Evolutionary conservation across 1,139 yeast genomes (phyloP).

Genomic region (Kluyveromyces sp.): DNA sequence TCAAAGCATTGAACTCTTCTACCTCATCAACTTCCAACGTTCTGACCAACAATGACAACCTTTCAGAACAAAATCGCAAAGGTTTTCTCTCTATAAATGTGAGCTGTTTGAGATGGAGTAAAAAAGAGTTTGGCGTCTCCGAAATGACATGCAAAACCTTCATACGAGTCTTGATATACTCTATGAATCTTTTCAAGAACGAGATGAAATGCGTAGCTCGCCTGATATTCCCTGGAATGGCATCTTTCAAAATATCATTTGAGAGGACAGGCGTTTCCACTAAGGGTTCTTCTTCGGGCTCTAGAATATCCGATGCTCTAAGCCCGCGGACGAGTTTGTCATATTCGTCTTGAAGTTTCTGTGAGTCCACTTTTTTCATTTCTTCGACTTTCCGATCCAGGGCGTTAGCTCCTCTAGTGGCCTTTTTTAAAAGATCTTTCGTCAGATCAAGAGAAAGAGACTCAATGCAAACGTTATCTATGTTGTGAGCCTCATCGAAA

Average conservation of each 20-base stretch:
- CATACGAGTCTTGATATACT: slow-evolving; percentile 93
- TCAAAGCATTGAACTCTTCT: slow-evolving; percentile 86
- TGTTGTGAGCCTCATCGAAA: slow-evolving; percentile 97
- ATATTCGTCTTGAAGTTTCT: slow-evolving; percentile 80
- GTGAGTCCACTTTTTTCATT: slow-evolving; percentile 75
- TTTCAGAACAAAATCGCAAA: slow-evolving; percentile 80
- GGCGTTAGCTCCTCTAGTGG: slow-evolving; percentile 73
- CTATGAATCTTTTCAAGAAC: slow-evolving; percentile 84
- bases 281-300: slow-evolving; percentile 58
- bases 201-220: slow-evolving; percentile 96
- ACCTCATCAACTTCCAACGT: slow-evolving; percentile 83
- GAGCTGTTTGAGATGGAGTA: slow-evolving; percentile 85
- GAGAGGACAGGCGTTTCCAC: slow-evolving; percentile 87
- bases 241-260: slow-evolving; percentile 78
- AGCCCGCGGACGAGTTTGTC: slow-evolving; percentile 86
- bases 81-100: slow-evolving; percentile 93
- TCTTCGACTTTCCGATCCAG: slow-evolving; percentile 71
- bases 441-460: slow-evolving; percentile 83
- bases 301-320: slow-evolving; percentile 31
- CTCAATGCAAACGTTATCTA: slow-evolving; percentile 96
- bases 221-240: slow-evolving; percentile 93
- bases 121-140: slow-evolving; percentile 88
- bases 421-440: slow-evolving; percentile 75
- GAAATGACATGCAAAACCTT: slow-evolving; percentile 94
- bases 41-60: slow-evolving; percentile 78